Base-by-base conservation (phyloP, 352 stramenopile species). In the Globisporangium irregulare region DNA sequence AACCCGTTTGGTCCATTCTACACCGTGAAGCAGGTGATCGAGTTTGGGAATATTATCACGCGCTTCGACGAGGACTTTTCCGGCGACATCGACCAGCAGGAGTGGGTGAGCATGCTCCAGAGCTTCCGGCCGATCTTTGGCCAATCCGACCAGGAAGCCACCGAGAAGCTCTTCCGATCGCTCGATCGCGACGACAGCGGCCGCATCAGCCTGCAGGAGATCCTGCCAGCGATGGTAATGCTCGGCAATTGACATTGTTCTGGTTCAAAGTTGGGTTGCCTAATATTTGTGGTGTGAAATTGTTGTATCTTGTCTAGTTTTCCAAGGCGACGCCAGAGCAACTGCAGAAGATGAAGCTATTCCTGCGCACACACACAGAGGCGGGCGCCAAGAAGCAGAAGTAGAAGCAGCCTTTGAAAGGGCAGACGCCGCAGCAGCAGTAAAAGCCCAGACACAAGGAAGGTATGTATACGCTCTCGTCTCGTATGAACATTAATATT, bases 1-100 rank as follows among this genome's bases (percentile, higher is more conserved):
- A 84, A 89, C 32, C 73, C 78, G 22, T 90, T 88, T 24, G 80
- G 80, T n/a, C 82, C 82, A 29, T 69, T 80, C 50, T 90, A 90
- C 67, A 82, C 77, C 0, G 55, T 78, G 25, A 87, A 86, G 29
- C 78, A 90, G 24, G 78, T 90, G 25, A 72, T 89, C 36, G 77
- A 89, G 22, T 84, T 89, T 60, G 80, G 76, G 0, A 67, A 72
- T n/a, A 68, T 76, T 22, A 64, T 90, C 34, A 73, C 77, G 58
- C 74, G 73, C 27, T 80, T 87, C 34, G 82, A 90, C 64, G 74
- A 84, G 24, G 82, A 90, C 60, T 79, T 78, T 18, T 86, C 75
- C 0, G 80, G 82, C 0, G 82, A 89, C 59, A 75, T 90, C 43
- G 72, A 89, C 61, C 74, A 80, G 48, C 66, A 77, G 0, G 82